phyloP scores from a whole-genome alignment of 345 rosid genomes.

The Brassica carinata region DNA sequence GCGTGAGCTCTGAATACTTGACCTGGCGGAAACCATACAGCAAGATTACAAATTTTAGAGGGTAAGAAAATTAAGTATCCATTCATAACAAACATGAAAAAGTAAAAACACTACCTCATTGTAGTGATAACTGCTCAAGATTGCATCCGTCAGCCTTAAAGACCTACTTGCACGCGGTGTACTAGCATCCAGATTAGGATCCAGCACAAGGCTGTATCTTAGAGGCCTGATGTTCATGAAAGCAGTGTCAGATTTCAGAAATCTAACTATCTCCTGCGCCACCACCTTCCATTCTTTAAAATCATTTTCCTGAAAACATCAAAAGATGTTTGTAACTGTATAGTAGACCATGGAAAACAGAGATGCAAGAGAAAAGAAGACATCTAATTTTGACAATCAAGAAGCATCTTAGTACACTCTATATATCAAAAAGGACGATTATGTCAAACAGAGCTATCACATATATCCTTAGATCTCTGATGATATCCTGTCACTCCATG shows the following conservation, averaged over 20 bases:
- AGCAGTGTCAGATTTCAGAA: slow-evolving; percentile 90
- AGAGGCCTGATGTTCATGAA: slow-evolving; percentile 96
- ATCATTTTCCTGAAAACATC: slow-evolving; percentile 76
- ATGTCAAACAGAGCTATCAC: slow-evolving; percentile 5
- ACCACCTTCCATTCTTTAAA: slow-evolving; percentile 98
- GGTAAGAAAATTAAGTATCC: not conserved
- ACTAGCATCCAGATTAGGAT: slow-evolving; percentile 65
- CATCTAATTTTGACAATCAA: slow-evolving; percentile 1
- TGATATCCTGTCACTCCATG: not conserved
- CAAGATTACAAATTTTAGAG: slow-evolving; percentile 8
- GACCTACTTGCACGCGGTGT: slow-evolving; percentile 53
- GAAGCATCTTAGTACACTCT: not conserved
- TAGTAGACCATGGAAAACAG: not conserved
- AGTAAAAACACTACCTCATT: slow-evolving; percentile 67
- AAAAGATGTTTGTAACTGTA: slow-evolving; percentile 1
- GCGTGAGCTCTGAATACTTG: slow-evolving; percentile 93
- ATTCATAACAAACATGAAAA: slow-evolving; percentile 12
- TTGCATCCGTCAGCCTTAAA: slow-evolving; percentile 78
- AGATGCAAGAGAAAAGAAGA: not conserved
- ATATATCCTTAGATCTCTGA: not conserved
- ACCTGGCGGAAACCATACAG: slow-evolving; percentile 51
- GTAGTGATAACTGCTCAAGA: slow-evolving; percentile 82
- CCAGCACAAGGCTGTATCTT: slow-evolving; percentile 87
- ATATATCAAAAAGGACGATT: not conserved
- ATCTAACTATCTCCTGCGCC: slow-evolving; percentile 89